Conservation (phyloP, 2,329 filamentous ascomycete species). For the Xylaria arbuscula region DNA sequence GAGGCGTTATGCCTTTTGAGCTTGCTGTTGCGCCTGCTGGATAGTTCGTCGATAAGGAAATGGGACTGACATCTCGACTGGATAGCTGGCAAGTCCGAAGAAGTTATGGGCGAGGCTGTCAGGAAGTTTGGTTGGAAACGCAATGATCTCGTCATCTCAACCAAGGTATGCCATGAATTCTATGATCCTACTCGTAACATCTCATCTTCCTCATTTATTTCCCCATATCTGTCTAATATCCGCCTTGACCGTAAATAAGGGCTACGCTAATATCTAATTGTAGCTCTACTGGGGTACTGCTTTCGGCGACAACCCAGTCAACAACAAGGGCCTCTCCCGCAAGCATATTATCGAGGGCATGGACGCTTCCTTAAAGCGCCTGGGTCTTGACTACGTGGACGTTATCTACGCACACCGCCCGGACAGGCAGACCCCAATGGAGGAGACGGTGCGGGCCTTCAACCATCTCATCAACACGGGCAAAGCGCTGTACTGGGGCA, state of each 20-base stretch:
- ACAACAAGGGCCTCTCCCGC: conserved; percentile 74
- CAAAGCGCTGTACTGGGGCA: conserved; percentile 78
- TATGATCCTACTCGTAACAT: background rate
- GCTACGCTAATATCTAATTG: conserved; percentile 4
- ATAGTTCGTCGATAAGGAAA: too few relatives aligned
- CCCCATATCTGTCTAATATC: background rate
- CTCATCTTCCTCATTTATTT: background rate
- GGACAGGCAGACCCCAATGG: conserved; percentile 74
- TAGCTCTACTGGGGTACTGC: conserved; percentile 73
- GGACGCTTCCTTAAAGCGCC: conserved; percentile 66
- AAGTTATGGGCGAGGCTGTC: conserved; percentile 71
- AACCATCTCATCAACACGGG: conserved; percentile 75
- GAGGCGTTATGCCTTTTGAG: background rate
- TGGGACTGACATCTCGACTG: background rate
- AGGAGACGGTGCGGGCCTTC: conserved; percentile 76
- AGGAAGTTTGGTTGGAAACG: conserved; percentile 70
- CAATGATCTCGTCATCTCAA: conserved; percentile 70
- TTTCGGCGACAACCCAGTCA: conserved; percentile 70
- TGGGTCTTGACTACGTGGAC: conserved; percentile 72
- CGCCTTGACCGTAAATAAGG: background rate
- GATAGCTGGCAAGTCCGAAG: conserved; percentile 68
- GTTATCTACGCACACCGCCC: conserved; percentile 76
- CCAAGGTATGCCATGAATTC: conserved; percentile 58
- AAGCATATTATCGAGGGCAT: conserved; percentile 78
- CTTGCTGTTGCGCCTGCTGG: background rate